Percentiles rank a stretch among this genome's conserved stretches.
Conservation (phyloP, 1,139 yeast genomes). For the Scheffersomyces stambukii region DNA sequence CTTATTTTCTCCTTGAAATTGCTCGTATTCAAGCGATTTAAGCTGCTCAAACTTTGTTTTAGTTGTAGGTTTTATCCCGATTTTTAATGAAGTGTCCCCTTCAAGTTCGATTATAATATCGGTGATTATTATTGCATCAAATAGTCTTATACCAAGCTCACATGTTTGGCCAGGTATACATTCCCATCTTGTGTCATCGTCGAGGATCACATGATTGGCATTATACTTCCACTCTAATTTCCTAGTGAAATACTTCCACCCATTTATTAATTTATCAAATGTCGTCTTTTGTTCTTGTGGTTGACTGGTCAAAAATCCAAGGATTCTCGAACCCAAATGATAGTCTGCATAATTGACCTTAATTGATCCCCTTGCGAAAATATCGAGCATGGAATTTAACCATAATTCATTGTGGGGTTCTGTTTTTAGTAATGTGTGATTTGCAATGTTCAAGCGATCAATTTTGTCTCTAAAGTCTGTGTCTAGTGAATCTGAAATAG, state of each 20-base stretch:
- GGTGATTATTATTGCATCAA: constrained; percentile 30
- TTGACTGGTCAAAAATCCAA: constrained; percentile 35
- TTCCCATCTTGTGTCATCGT: constrained; percentile 33
- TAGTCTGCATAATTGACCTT: constrained; percentile 42
- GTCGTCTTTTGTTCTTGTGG: constrained; percentile 14
- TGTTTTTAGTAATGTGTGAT: constrained; percentile 4
- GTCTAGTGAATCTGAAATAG: constrained; percentile 4
- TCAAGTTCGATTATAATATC: constrained; percentile 28
- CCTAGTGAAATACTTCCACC: constrained; percentile 34
- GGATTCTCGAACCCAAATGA: constrained; percentile 34
- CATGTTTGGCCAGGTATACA: constrained; percentile 38
- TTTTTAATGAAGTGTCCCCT: constrained; percentile 12
- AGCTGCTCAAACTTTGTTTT: constrained; percentile 7
- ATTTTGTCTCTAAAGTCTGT: constrained; percentile 15
- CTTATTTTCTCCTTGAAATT: constrained; percentile 3
- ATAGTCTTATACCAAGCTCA: constrained; percentile 34
- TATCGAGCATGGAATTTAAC: constrained; percentile 26
- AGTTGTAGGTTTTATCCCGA: constrained; percentile 29
- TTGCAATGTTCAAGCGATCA: constrained; percentile 17
- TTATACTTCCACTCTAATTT: constrained; percentile 20
- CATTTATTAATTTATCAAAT: constrained; percentile 28
- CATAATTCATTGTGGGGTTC: constrained; percentile 7
- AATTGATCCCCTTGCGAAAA: constrained; percentile 33
- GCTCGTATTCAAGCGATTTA: constrained; percentile 1
- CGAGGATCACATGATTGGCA: constrained; percentile 38